These are phyloP conservation scores for Amaranthus hypochondriacus DNA, from an alignment of 148 eudicot species.

Conservation along the genomic window DNA sequence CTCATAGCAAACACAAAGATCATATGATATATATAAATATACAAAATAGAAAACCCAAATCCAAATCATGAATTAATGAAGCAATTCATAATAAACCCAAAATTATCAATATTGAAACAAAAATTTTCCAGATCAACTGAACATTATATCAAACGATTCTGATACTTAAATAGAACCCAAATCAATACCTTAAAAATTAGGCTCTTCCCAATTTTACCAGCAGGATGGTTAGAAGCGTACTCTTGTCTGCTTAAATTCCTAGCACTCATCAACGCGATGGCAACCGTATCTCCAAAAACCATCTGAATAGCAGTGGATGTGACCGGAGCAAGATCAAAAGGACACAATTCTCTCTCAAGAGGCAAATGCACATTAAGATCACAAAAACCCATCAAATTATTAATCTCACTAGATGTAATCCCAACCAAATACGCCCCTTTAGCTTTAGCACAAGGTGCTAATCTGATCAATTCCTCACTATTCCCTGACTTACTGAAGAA, in stretches of 20 bases:
- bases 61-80: not conserved
- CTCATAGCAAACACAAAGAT: too few relatives aligned
- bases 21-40: too few relatives aligned
- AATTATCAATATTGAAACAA: not conserved
- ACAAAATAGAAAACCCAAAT: not conserved
- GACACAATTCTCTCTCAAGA: conserved; percentile 86
- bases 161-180: conserved; percentile 3
- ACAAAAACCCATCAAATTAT: conserved; percentile 50
- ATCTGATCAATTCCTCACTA: conserved; percentile 58
- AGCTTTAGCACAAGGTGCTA: conserved; percentile 87
- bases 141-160: not conserved
- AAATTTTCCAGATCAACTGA: not conserved
- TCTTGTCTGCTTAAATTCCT: conserved; percentile 69
- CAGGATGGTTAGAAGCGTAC: conserved; percentile 92
- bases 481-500: conserved; percentile 81
- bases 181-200: conserved; percentile 75
- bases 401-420: conserved; percentile 56
- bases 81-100: not conserved
- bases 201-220: conserved; percentile 87
- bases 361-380: conserved; percentile 89
- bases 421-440: conserved; percentile 68
- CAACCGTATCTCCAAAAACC: conserved; percentile 97
- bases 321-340: conserved; percentile 89
- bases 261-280: conserved; percentile 84
- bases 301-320: conserved; percentile 98